These are phyloP conservation scores for Coemansia sp. DNA, from an alignment of 192 early-diverging fungal genomes.

Conservation along the genomic window DNA sequence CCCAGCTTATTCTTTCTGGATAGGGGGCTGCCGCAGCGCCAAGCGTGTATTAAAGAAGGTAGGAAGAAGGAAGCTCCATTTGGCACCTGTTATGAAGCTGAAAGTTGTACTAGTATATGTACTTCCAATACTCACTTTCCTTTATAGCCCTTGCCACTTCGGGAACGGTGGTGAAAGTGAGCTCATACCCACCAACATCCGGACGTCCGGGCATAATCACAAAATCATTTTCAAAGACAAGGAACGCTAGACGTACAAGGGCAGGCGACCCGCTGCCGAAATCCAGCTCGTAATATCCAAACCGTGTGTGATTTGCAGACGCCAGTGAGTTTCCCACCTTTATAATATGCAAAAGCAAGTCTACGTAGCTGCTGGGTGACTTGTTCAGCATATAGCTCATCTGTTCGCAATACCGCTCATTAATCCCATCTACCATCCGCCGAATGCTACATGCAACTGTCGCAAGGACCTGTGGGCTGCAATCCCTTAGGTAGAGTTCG, in stretches of 20 bases:
- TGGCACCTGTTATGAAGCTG: neutral
- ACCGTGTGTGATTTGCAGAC: conserved; percentile 23
- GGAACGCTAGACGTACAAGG: neutral
- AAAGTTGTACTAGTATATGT: neutral
- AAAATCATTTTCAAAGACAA: neutral
- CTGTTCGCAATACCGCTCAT: neutral
- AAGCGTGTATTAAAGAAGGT: too few species aligned
- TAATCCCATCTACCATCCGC: neutral
- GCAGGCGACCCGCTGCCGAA: conserved; percentile 19
- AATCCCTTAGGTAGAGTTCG: neutral
- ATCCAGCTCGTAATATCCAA: conserved; percentile 14
- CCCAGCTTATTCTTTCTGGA: too few species aligned
- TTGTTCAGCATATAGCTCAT: neutral
- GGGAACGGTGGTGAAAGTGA: neutral
- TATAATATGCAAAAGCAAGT: neutral
- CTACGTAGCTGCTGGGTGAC: neutral
- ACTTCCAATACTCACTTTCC: conserved; percentile 7
- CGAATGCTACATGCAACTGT: neutral
- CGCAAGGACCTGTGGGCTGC: neutral
- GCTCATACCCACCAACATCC: neutral
- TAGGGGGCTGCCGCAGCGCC: too few species aligned
- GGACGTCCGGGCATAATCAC: neutral
- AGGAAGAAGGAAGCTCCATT: too few species aligned
- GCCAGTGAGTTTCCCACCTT: neutral
- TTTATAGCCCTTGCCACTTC: neutral